These are phyloP conservation scores for Leccinum ochraceum DNA, from an alignment of 768 basidiomycete species.

Conservation along the genomic window DNA sequence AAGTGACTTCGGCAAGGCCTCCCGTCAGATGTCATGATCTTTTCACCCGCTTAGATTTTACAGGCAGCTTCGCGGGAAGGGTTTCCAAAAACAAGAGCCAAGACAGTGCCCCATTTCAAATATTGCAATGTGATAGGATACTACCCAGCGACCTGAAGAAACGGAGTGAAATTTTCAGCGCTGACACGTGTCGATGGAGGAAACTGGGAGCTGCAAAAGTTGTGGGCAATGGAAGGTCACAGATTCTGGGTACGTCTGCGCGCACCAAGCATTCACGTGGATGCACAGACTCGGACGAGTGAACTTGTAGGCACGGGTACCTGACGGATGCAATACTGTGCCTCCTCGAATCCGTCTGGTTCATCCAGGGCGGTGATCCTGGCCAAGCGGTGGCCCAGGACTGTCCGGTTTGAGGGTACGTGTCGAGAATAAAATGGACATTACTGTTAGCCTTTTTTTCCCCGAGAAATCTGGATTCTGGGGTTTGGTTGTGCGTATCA, in stretches of 20 bases:
- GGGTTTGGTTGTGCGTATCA: not conserved
- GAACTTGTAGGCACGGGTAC: not conserved
- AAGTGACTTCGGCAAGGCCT: not conserved
- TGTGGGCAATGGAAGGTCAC: not conserved
- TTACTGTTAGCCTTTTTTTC: not conserved
- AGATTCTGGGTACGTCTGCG: not conserved
- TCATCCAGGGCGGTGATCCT: not conserved
- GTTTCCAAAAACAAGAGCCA: not conserved
- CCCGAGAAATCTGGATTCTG: not conserved
- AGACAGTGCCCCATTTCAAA: not conserved
- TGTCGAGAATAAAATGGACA: not conserved
- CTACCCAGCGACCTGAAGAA: not conserved
- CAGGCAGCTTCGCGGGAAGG: not conserved
- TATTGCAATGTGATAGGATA: not conserved
- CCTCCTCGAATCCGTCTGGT: not conserved
- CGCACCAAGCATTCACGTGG: not conserved
- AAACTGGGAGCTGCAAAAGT: not conserved
- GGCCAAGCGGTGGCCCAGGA: not conserved
- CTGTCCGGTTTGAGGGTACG: not conserved
- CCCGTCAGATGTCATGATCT: not conserved
- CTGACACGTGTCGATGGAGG: not conserved
- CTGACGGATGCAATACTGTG: not conserved
- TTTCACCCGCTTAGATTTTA: not conserved
- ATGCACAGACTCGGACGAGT: not conserved
- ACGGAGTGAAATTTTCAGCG: not conserved